Evolutionary conservation across 306 rosid genomes (phyloP), one percentile per base, ranked within the genome.

Genomic region (Elaeagnus macrophylla): DNA sequence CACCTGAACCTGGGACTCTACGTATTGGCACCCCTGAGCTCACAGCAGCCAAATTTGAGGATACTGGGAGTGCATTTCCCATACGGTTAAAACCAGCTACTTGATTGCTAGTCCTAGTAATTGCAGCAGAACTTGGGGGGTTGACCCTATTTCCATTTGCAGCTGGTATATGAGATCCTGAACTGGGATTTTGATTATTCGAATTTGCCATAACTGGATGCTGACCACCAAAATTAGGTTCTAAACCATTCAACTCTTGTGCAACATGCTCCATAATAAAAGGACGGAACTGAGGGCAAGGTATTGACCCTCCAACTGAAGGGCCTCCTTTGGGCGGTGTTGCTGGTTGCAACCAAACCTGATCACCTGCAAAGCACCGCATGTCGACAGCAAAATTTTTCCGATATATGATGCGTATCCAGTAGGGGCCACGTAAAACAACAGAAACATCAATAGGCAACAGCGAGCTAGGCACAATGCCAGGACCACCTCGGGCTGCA

Each of bases 341-440:
- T 64, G 99, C 96, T 45, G 99, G 99, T 77, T 93, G 99, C 78
- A 93, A 60, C 99, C 99, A 93, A 39, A 93, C 99, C 77, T 93
- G 99, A 73, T 93, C 99, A 70, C 99, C 99, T 5, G 99, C 95
- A 77, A 87, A 87, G 83, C 99, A 93, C 9, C 99, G 99, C 99
- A 93, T 93, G 78, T 93, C 99, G 67, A 93, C 96, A 12, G 99
- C 89, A 71, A 93, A 93, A 48, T 87, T 75, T 75, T 93, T 87
- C 42, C 99, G 83, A 51, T 93, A 93, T 73, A 93, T 82, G 59
- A 93, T 93, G 40, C 99, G 73, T 67, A 87, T 93, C 99, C 99
- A 93, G 61, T 87, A 87, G 25, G 99, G 99, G 46, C 99, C 96
- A 8, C 99, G 94, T 55, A 93, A 77, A 72, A 93, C 99, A 73